Base-by-base conservation (phyloP, 495 filamentous ascomycete species). In the Penicillium paxilli region DNA sequence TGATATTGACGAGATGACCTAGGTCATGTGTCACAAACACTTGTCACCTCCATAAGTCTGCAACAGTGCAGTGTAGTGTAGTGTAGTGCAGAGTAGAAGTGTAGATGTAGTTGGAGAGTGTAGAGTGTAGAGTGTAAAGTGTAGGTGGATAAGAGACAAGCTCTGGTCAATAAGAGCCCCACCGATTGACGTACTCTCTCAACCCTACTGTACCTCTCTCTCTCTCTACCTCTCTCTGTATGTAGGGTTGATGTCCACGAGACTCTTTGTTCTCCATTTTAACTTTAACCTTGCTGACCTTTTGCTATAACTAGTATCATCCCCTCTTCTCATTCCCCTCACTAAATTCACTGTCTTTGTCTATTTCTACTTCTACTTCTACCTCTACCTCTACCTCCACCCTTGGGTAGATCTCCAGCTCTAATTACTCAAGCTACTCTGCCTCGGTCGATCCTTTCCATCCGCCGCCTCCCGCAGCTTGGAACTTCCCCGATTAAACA, bases 191-290 rank as follows among this genome's bases (percentile, higher is more conserved):
- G n/a, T n/a, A n/a, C n/a, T n/a, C 25, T 40, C 40, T 28, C 25
- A 42, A 25, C 45, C 50, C 45, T 56, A 38, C 49, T 46, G 46
- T 55, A n/a, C n/a, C n/a, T n/a, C n/a, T n/a, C n/a, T n/a, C n/a
- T n/a, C n/a, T n/a, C n/a, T n/a, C n/a, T n/a, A n/a, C n/a, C n/a
- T n/a, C n/a, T n/a, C n/a, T n/a, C n/a, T n/a, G n/a, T n/a, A n/a
- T n/a, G n/a, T n/a, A n/a, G n/a, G n/a, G n/a, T n/a, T n/a, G n/a
- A n/a, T n/a, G 40, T 25, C 44, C 30, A 32, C 30, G 30, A 32
- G 30, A 32, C 30, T 32, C 30, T n/a, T 32, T 32, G 30, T 32
- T 32, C 12, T 9, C 26, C 26, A 12, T 4, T 10, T 12, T 32
- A 32, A 32, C 30, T 32, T 32, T 10, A 32, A 10, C n/a, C 30